Evolutionary conservation across 129 eudicot genomes (phyloP), one percentile per base, ranked within the genome.

Genomic region (Solidago caesia): DNA sequence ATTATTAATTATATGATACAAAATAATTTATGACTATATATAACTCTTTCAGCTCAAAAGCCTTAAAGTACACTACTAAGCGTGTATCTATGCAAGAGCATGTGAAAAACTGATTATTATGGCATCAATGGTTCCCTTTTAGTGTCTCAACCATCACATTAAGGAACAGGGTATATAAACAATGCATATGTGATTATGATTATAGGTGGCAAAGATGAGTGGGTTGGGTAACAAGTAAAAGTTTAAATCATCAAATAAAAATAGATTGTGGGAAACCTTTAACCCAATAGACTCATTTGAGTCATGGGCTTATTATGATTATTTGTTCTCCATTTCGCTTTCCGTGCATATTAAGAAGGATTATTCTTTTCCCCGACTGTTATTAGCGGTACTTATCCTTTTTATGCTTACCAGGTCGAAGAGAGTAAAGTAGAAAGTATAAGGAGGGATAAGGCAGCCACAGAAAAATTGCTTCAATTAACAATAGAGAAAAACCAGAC

Each of bases 391-490:
- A n/a, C 73, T 79, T 57, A 57, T 15, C 53, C 3, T 10, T 46
- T 77, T 73, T 27, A 73, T 55, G 66, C 74, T 78, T 71, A 27
- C 74, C 71, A 92, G 98, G 95, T 86, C 55, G 98, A 92, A 86
- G 98, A 92, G 86, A 92, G 85, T 72, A 89, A 85, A 85, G 96
- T 89, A 48, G 98, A 92, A 77, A 92, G 95, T 74, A 87, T 92
- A 64, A 89, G 87, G 81, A 84, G 82, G 75, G 96, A 92, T 62
- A 92, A 92, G 84, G 81, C 92, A 64, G 96, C 91, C 67, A 92
- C 98, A 26, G 98, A 92, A 68, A 86, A 92, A 49, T 72, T 92
- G 82, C 92, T 92, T 10, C 98, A 89, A 77, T 96, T 89, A 88
- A 89, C 98, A 76, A 87, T 87, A 71, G 98, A 92, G 71, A 92